Evolutionary conservation across 2,329 filamentous ascomycete species (phyloP).

Genomic region (Cercospora citrullina): DNA sequence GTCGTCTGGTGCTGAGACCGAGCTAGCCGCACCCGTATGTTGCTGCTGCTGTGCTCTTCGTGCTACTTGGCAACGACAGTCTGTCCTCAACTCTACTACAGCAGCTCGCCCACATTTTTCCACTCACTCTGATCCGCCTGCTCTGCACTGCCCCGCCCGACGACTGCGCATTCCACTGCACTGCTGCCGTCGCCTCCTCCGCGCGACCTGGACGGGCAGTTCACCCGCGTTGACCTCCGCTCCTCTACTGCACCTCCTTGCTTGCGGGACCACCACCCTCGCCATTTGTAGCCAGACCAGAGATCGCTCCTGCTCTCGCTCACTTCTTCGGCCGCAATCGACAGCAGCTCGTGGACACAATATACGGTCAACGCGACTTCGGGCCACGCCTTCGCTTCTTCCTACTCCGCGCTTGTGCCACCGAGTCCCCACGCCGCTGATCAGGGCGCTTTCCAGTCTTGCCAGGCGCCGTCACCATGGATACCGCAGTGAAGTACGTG

Average conservation of each 20-base stretch:
- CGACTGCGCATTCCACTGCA: neutral
- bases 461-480: conserved; percentile 1
- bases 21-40: neutral
- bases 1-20: neutral
- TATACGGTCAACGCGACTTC: neutral
- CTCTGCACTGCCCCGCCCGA: neutral
- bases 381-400: neutral
- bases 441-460: neutral
- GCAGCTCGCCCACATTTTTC: neutral
- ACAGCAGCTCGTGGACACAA: neutral
- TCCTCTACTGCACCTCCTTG: neutral
- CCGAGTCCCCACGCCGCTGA: neutral
- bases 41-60: neutral
- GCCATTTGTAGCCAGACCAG: neutral
- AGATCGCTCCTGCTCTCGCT: neutral
- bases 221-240: neutral
- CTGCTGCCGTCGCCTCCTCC: neutral
- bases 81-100: neutral
- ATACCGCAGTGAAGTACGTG: conserved; percentile 14
- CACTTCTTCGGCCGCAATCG: neutral
- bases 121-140: neutral
- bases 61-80: neutral
- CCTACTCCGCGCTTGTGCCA: neutral
- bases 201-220: neutral
- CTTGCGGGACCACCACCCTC: neutral